These are phyloP conservation scores for Umbilicus rupestris DNA, from an alignment of 164 flowering plant species.

Conservation along the genomic window DNA sequence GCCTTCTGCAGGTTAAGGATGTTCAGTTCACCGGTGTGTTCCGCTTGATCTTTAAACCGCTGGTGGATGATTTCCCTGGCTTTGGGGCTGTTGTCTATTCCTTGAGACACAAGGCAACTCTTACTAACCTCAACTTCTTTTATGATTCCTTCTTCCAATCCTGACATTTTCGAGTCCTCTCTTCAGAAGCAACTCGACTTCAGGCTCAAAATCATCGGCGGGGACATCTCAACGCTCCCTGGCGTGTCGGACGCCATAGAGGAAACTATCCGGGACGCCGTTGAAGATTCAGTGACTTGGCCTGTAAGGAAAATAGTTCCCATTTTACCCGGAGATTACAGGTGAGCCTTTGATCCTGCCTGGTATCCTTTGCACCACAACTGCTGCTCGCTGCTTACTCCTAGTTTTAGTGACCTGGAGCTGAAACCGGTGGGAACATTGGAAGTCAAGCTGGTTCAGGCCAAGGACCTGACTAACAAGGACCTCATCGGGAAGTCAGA, in stretches of 20 bases:
- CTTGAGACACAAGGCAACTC: conserved; percentile 70
- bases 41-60: conserved; percentile 84
- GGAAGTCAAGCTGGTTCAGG: conserved; percentile 97
- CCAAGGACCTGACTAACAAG: conserved; percentile 77
- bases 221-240: conserved; percentile 77
- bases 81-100: conserved; percentile 93
- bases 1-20: conserved; percentile 61
- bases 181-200: conserved; percentile 87
- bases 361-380: too few relatives aligned
- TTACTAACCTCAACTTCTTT: neutral
- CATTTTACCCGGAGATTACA: conserved; percentile 91
- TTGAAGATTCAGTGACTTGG: conserved; percentile 94
- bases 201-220: conserved; percentile 79
- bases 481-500: conserved; percentile 94
- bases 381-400: neutral
- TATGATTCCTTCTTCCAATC: neutral
- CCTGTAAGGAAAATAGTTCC: conserved; percentile 86
- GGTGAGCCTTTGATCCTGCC: too few relatives aligned
- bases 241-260: conserved; percentile 82
- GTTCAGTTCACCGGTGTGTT: conserved; percentile 94
- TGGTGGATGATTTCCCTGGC: conserved; percentile 85
- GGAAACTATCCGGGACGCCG: conserved; percentile 88
- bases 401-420: conserved; percentile 62
- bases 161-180: neutral
- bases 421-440: conserved; percentile 83